Base-by-base conservation (phyloP, 768 basidiomycete genomes). In the Trametes gibbosa region DNA sequence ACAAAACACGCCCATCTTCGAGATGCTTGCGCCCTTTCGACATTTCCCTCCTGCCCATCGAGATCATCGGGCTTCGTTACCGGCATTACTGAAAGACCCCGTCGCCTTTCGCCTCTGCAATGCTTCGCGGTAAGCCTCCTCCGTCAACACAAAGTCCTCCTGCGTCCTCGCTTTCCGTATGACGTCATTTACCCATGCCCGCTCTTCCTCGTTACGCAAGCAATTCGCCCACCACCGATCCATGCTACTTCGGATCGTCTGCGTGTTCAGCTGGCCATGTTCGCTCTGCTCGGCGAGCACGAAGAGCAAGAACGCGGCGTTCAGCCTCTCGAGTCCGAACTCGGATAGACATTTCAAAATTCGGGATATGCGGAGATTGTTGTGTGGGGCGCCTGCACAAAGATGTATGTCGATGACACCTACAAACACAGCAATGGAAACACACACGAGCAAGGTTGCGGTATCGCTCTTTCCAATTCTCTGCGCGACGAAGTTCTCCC, bases 221-320 rank as follows among this genome's bases (percentile, higher is more conserved):
- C 88, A 90, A 65, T 87, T 87, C 19, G 83, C 82, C 89, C 89
- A 90, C 85, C 86, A 91, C 56, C 77, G 74, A 61, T 89, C 89
- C 87, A 90, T 89, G 68, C 89, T 90, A 62, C 73, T 71, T 49
- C 71, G 68, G 49, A 89, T 73, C 12, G 72, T 71, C 10, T 66
- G 63, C n/a, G 79, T 74, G 65, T 82, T 75, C 42, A 91, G 75
- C 65, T 79, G 72, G 29, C 75, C 73, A 21, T 75, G 68, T 68
- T 86, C 83, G 65, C 84, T 87, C 67, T 89, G 89, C 67, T 90
- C 85, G 64, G 76, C 80, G 25, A 90, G 76, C 59, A 90, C 76
- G 66, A 87, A 85, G 43, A 90, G 76, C 43, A 91, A 66, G 64
- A 90, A 88, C 0, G 84, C 86, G 14, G 83, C 79, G 63, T 83